phyloP scores from a whole-genome alignment of 805 yeast genomes.

The Lipomyces orientalis region DNA sequence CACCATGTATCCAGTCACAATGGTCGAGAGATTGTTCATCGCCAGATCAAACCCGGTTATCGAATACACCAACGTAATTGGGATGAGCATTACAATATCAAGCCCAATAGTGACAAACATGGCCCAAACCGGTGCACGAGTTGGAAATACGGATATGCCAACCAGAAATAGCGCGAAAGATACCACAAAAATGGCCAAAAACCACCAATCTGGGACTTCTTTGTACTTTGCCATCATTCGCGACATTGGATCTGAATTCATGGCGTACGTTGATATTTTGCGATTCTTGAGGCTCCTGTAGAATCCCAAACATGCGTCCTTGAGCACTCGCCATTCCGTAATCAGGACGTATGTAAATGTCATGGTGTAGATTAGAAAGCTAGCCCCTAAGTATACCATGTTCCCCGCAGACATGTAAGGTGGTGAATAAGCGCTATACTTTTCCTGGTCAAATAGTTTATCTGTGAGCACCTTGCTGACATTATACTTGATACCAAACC shows the following conservation, averaged over 20 bases:
- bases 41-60: conserved; percentile 66
- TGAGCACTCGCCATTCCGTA: conserved; percentile 17
- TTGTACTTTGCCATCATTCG: conserved; percentile 56
- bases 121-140: conserved; percentile 67
- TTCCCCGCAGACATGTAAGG: conserved; percentile 71
- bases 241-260: conserved; percentile 25
- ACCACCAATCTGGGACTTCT: conserved; percentile 75
- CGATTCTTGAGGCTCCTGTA: conserved; percentile 8
- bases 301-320: conserved; percentile 6
- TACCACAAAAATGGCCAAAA: conserved; percentile 51
- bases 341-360: conserved; percentile 51
- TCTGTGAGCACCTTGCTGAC: conserved; percentile 54
- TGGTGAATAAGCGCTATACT: conserved; percentile 63
- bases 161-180: conserved; percentile 45
- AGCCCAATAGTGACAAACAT: conserved; percentile 61
- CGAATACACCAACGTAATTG: conserved; percentile 66
- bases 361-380: conserved; percentile 62
- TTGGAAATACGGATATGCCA: conserved; percentile 43
- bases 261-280: conserved; percentile 11
- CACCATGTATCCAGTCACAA: conserved; percentile 66
- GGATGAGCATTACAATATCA: conserved; percentile 62
- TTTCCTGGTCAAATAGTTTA: conserved; percentile 53
- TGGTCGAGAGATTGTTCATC: conserved; percentile 64
- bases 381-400: conserved; percentile 62
- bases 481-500: conserved; percentile 55